Evolutionary conservation across 2,329 filamentous ascomycete species (phyloP).

Genomic region (Zarea fungicola): DNA sequence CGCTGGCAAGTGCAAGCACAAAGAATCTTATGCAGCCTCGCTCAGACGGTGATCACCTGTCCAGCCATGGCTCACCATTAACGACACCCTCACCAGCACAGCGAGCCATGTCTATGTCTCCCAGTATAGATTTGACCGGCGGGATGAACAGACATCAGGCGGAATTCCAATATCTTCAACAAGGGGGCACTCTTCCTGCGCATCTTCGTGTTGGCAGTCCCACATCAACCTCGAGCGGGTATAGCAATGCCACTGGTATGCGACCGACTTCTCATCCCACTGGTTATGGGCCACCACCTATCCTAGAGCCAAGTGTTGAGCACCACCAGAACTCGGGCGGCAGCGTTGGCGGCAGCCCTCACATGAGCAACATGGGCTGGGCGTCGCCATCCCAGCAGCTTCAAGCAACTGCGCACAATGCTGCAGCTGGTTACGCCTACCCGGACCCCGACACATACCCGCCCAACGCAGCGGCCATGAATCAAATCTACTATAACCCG

Average conservation of each 20-base stretch:
- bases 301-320: slow-evolving; percentile 79
- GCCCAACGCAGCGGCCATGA: slow-evolving; percentile 50
- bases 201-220: slow-evolving; percentile 76
- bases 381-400: slow-evolving; percentile 51
- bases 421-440: slow-evolving; percentile 64
- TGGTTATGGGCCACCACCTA: slow-evolving; percentile 75
- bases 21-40: slow-evolving; percentile 44
- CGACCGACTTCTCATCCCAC: slow-evolving; percentile 81
- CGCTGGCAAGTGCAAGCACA: slow-evolving; percentile 51
- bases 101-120: slow-evolving; percentile 73
- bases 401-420: slow-evolving; percentile 63
- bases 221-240: slow-evolving; percentile 56
- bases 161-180: slow-evolving; percentile 68
- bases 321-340: slow-evolving; percentile 61
- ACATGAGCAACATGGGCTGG: slow-evolving; percentile 79
- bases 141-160: slow-evolving; percentile 58
- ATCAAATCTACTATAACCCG: slow-evolving; percentile 68
- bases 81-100: slow-evolving; percentile 82
- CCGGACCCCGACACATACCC: slow-evolving; percentile 74
- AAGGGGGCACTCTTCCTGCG: slow-evolving; percentile 71
- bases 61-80: slow-evolving; percentile 66
- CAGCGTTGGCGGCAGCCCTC: slow-evolving; percentile 78
- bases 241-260: slow-evolving; percentile 39
- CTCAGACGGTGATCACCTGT: slow-evolving; percentile 67
- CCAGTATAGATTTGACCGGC: slow-evolving; percentile 66